phyloP scores from a whole-genome alignment of 495 filamentous ascomycete genomes.

The Aspergillus indologenus region DNA sequence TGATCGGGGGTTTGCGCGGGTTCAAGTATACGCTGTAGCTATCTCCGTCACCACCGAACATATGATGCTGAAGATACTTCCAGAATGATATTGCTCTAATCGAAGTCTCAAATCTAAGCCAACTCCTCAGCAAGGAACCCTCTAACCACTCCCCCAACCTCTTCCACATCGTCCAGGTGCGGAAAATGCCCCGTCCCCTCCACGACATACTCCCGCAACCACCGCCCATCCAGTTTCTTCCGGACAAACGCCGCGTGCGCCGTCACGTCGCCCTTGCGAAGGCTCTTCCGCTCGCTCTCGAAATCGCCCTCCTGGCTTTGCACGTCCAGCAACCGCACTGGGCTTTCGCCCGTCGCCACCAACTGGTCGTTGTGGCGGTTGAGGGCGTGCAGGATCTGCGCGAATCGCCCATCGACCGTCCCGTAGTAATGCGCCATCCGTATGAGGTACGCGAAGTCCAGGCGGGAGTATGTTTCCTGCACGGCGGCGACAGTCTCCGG shows the following conservation, averaged over 20 bases:
- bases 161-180: not conserved
- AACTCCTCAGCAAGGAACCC: not conserved
- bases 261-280: not conserved
- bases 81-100: too few species aligned
- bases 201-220: not conserved
- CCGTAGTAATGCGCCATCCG: not conserved
- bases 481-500: not conserved
- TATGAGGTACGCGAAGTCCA: not conserved
- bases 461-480: not conserved
- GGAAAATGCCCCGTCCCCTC: not conserved
- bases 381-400: not conserved
- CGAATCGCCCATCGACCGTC: not conserved
- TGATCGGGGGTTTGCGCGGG: constrained; percentile 13
- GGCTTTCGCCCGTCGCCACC: not conserved
- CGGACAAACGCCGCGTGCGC: not conserved
- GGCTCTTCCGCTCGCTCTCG: not conserved
- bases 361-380: not conserved
- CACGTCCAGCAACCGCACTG: not conserved
- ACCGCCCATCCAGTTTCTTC: not conserved
- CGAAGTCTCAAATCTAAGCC: too few species aligned
- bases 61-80: too few species aligned
- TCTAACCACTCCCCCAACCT: not conserved
- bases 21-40: constrained; percentile 14
- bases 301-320: not conserved
- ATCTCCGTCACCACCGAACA: too few species aligned